Conservation (phyloP, 345 rosid genomes). For the Bretschneidera sinensis region DNA sequence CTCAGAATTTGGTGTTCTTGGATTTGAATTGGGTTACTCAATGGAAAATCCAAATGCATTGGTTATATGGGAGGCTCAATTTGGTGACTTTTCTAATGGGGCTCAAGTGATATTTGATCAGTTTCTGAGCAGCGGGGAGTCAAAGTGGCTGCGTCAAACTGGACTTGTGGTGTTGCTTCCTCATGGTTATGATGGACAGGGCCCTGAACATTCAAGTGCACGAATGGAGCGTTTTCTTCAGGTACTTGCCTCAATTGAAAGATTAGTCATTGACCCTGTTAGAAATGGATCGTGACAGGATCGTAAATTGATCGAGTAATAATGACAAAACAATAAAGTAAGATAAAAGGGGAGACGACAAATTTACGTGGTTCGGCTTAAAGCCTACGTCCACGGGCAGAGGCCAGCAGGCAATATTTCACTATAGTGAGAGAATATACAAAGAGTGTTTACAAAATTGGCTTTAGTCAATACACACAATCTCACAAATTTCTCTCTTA, state of each 20-base stretch:
- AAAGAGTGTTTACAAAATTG: no score
- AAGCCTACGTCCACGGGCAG: no score
- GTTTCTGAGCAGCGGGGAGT: slow-evolving; percentile 77
- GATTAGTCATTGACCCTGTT: no score
- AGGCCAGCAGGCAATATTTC: no score
- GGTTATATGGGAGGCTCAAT: slow-evolving; percentile 79
- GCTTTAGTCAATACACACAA: no score
- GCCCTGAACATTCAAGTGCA: slow-evolving; percentile 87
- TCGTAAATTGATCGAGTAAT: no score
- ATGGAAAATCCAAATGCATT: slow-evolving; percentile 75
- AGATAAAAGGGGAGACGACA: no score
- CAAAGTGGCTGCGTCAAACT: slow-evolving; percentile 73
- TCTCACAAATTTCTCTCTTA: no score
- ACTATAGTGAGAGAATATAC: no score
- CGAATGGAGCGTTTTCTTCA: slow-evolving; percentile 71
- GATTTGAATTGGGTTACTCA: slow-evolving; percentile 77
- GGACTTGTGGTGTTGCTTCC: slow-evolving; percentile 79
- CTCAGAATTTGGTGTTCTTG: slow-evolving; percentile 82
- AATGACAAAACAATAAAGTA: no score
- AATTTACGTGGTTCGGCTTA: no score
- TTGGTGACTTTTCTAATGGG: slow-evolving; percentile 82
- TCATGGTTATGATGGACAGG: slow-evolving; percentile 83
- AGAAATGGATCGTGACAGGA: no score
- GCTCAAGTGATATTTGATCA: slow-evolving; percentile 82
- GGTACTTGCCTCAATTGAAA: slow-evolving; percentile 29